These are phyloP conservation scores for Acacia melanoxylon DNA, from an alignment of 306 rosid species.

Conservation along the genomic window DNA sequence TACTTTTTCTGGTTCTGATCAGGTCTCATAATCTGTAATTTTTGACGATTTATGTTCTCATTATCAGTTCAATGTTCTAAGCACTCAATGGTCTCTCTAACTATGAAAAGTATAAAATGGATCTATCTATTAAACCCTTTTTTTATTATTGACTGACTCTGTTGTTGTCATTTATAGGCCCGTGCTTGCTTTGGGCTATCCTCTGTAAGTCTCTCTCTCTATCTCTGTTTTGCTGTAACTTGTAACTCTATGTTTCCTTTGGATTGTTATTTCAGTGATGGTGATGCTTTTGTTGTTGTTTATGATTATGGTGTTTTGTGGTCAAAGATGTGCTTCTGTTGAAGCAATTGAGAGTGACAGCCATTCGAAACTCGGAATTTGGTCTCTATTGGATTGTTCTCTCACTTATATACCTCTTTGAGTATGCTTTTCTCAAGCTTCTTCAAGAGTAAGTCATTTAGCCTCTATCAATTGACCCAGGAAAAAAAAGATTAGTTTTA, in stretches of 20 bases:
- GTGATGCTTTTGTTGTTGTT: slow-evolving; percentile 11
- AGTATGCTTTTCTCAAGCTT: slow-evolving; percentile 37
- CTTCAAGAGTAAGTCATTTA: slow-evolving; percentile 43
- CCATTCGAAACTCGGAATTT: slow-evolving; percentile 37
- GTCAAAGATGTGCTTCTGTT: slow-evolving; percentile 46
- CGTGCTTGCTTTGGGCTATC: slow-evolving; percentile 56
- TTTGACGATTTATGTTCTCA: background rate
- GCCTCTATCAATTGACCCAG: background rate
- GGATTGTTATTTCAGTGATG: background rate
- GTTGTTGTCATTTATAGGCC: slow-evolving; percentile 44
- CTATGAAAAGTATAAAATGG: background rate
- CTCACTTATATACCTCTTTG: slow-evolving; percentile 50
- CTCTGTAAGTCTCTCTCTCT: slow-evolving; percentile 49
- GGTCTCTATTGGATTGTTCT: slow-evolving; percentile 64
- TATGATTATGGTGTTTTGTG: no score
- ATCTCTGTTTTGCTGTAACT: background rate
- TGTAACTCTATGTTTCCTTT: background rate
- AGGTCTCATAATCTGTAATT: background rate
- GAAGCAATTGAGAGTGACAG: slow-evolving; percentile 57
- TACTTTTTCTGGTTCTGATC: background rate
- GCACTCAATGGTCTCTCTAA: background rate
- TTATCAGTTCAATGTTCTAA: background rate
- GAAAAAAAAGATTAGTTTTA: no score
- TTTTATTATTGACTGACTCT: background rate
- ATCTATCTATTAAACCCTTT: background rate